phyloP scores from a whole-genome alignment of 2,329 filamentous ascomycete species.

The Rosellinia necatrix region DNA sequence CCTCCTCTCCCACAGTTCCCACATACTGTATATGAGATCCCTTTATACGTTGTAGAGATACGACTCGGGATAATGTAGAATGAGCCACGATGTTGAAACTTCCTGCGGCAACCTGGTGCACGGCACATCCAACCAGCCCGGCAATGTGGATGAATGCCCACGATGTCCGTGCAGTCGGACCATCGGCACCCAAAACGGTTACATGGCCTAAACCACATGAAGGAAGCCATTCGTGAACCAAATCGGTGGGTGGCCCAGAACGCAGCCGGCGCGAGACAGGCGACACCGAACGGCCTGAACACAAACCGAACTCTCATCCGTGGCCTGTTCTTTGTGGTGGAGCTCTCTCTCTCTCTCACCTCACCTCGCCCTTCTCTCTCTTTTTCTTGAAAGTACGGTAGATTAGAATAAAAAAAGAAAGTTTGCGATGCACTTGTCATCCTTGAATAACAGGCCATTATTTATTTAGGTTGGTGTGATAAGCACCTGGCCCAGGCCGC shows the following conservation, averaged over 20 bases:
- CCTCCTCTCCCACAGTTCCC: not conserved
- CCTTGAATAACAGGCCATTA: no score
- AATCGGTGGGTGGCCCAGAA: not conserved
- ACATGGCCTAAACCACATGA: conserved; percentile 6
- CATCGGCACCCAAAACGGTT: conserved; percentile 10
- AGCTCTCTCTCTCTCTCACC: no score
- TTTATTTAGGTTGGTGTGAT: no score
- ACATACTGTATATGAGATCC: conserved; percentile 12
- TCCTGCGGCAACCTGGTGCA: not conserved
- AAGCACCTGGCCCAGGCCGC: no score
- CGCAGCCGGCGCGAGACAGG: not conserved
- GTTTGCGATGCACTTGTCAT: no score
- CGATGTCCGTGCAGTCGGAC: conserved; percentile 18
- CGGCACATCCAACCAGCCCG: conserved; percentile 3
- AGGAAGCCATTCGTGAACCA: conserved; percentile 10
- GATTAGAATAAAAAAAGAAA: no score
- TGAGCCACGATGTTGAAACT: conserved; percentile 1
- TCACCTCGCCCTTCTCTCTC: no score
- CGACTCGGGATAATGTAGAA: conserved; percentile 9
- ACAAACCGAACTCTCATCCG: no score
- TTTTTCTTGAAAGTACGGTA: no score
- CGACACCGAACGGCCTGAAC: no score
- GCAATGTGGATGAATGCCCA: conserved; percentile 26
- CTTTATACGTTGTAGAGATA: conserved; percentile 16
- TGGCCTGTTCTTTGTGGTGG: no score